Evolutionary conservation across 108 stramenopile species (phyloP), one percentile per base, ranked within the genome.

Genomic region (Epithemia pelagica): DNA sequence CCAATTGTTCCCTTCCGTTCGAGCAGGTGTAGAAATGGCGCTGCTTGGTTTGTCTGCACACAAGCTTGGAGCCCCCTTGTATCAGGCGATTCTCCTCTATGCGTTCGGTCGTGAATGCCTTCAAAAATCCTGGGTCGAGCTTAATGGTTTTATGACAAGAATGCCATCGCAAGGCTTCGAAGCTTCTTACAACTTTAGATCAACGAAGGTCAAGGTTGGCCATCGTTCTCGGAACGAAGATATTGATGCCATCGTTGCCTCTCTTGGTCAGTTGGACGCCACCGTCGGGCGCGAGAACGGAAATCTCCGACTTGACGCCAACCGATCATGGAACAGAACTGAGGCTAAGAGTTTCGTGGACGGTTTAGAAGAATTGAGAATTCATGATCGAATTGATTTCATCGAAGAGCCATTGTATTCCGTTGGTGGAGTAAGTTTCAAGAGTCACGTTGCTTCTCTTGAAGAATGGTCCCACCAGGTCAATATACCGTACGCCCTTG

Each of bases 21-120:
- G 78, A 22, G 75, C 86, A 52, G 89, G 89, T 0, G 33, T 94
- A 24, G 92, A 94, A 73, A 92, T 90, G 88, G 87, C 88, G n/a
- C 32, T 92, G 30, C 67, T 89, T 27, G 84, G 85, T 55, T 52
- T 91, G 24, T 70, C 85, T 25, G 78, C 87, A 28, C 87, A 86
- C 51, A 31, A 74, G 27, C 58, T 64, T 21, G 72, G 77, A 68
- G 62, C 52, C 1, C 85, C 84, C 27, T 59, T 91, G 27, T 83
- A 77, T 58, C 77, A 81, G 66, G 81, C 90, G 10, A 28, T 91
- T 28, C 57, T 73, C 27, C 54, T 58, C 27, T 54, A 61, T 30
- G 63, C 75, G 31, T 66, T n/a, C 7, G 56, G 8, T 21, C 15
- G 15, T 7, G 7, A 27, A 58, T 7, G 7, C 7, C 56, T 18